Evolutionary conservation across 2,329 filamentous ascomycete genomes (phyloP), one percentile per base, ranked within the genome.

Genomic region (Colletotrichum trifolii): DNA sequence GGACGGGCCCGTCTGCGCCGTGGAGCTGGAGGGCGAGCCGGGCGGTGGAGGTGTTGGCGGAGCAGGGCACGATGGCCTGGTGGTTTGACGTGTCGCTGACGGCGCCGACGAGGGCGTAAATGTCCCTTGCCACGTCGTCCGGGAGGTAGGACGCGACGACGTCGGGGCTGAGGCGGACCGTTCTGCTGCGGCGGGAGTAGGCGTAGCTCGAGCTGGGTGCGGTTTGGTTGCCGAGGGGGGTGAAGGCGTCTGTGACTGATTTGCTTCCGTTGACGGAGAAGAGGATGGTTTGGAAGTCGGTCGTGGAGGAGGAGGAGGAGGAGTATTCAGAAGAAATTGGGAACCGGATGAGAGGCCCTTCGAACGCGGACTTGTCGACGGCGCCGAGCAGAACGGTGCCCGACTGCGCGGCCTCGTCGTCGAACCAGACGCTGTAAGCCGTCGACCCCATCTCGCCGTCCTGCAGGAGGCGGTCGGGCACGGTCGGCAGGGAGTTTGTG

Each of bases 381-480:
- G 67, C 67, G 40, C 67, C 67, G 13, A 68, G 39, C 3, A 68
- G 56, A 2, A 68, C 42, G 34, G 38, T 49, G 6, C 67, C 67
- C 2, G 59, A 50, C 42, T 45, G 36, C 10, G n/a, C 45, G 1
- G 49, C 43, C n/a, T 47, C 35, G 33, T 54, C 52, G 1, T 64
- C 80, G 50, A 87, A 79, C 80, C 89, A 93, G 17, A 94, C 76
- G 66, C 89, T 92, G 77, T 91, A 93, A 4, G 88, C 88, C 69
- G 87, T 85, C 39, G 82, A 83, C 57, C 83, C 81, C 73, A 92
- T 91, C 57, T 85, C 73, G 50, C 85, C 86, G 71, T 91, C 84
- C 25, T 84, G 74, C 25, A 87, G 81, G 73, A 95, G 82, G 68
- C 87, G 82, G 73, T 89, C 84, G 13, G 93, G 82, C 25, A 95